Conservation (phyloP, 768 basidiomycete genomes). For the Gymnopilus junonius region DNA sequence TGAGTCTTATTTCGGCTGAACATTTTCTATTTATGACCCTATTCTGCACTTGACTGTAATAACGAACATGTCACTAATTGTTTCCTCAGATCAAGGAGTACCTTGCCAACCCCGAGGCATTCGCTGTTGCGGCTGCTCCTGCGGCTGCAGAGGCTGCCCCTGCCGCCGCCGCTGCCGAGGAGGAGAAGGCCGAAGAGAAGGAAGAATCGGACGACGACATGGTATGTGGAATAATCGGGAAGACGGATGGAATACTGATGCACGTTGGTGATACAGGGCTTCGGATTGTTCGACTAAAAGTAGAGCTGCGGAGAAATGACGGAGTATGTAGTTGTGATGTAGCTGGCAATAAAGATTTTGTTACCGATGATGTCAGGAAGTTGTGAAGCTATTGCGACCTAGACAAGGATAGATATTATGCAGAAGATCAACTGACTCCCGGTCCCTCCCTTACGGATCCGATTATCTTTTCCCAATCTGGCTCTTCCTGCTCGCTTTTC, state of each 20-base stretch:
- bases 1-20: slow-evolving; percentile 54
- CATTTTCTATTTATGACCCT: slow-evolving; percentile 32
- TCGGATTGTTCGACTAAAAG: slow-evolving; percentile 89
- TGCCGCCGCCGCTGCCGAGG: slow-evolving; percentile 62
- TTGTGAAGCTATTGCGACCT: slow-evolving; percentile 2
- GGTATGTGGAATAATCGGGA: slow-evolving; percentile 49
- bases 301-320: slow-evolving; percentile 23
- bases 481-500: slow-evolving; percentile 30
- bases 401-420: background rate
- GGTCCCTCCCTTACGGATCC: slow-evolving; percentile 27
- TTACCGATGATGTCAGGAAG: slow-evolving; percentile 10
- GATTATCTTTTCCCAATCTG: slow-evolving; percentile 40
- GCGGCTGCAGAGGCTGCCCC: slow-evolving; percentile 59
- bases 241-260: slow-evolving; percentile 14
- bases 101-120: slow-evolving; percentile 98
- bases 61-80: slow-evolving; percentile 16
- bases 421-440: slow-evolving; percentile 32
- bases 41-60: background rate
- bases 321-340: slow-evolving; percentile 19
- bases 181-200: slow-evolving; percentile 84
- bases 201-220: slow-evolving; percentile 90
- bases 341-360: slow-evolving; percentile 1
- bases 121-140: slow-evolving; percentile 78
- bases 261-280: slow-evolving; percentile 62
- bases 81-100: slow-evolving; percentile 83